Evolutionary conservation across 148 eudicot genomes (phyloP).

Genomic region (Diospyros kaki): DNA sequence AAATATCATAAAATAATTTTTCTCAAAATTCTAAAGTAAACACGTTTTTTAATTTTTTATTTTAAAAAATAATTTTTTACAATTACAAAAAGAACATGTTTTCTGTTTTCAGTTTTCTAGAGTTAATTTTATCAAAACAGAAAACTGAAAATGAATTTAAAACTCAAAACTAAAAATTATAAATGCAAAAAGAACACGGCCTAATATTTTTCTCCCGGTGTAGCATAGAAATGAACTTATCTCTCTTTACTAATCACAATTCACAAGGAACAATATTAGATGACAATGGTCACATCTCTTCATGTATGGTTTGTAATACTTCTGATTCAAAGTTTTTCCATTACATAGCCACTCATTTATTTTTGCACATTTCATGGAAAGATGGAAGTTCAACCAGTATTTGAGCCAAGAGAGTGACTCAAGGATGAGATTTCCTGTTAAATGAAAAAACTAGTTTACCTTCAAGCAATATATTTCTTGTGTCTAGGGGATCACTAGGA

Average conservation of each 20-base stretch:
- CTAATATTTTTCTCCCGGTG: too few relatives aligned
- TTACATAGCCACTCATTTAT: neutral
- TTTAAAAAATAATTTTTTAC: too few relatives aligned
- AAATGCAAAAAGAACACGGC: too few relatives aligned
- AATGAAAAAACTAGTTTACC: slow-evolving; percentile 35
- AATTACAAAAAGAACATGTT: too few relatives aligned
- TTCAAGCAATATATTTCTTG: slow-evolving; percentile 93
- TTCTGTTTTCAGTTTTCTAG: too few relatives aligned
- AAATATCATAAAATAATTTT: too few relatives aligned
- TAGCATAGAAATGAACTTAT: neutral
- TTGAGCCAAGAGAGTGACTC: neutral
- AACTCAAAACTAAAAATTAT: too few relatives aligned
- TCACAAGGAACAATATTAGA: neutral
- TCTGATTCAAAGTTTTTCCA: neutral
- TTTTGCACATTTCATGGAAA: neutral
- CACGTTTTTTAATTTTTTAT: too few relatives aligned
- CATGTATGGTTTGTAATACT: neutral
- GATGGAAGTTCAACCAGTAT: neutral
- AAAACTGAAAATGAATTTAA: too few relatives aligned
- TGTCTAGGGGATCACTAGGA: slow-evolving; percentile 94
- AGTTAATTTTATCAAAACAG: too few relatives aligned
- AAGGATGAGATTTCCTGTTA: neutral
- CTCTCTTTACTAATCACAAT: neutral
- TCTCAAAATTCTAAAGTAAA: too few relatives aligned
- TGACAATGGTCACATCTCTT: neutral